Evolutionary conservation across 2,329 filamentous ascomycete genomes (phyloP).

Genomic region (Alternaria ethzedia): DNA sequence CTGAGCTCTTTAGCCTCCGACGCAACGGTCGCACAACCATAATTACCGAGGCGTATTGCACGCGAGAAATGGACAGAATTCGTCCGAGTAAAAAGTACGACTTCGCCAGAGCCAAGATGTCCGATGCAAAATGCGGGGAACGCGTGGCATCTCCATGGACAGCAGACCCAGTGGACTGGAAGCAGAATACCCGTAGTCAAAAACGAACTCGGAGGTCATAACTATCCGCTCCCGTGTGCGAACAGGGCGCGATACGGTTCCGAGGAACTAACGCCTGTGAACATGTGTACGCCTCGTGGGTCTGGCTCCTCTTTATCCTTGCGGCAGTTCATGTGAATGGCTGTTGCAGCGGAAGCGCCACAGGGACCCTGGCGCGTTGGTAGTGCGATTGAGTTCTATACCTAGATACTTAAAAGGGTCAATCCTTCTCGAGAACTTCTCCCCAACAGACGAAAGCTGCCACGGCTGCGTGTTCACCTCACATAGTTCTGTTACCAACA

Average conservation of each 20-base stretch:
- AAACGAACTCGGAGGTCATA: not conserved
- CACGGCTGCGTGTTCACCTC: not conserved
- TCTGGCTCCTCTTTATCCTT: not conserved
- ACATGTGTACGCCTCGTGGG: constrained; percentile 1
- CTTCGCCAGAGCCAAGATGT: not conserved
- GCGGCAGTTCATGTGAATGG: not conserved
- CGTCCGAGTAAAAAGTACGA: not conserved
- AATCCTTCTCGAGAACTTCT: not conserved
- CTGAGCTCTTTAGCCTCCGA: not conserved
- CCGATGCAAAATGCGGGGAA: not conserved
- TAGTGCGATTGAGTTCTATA: not conserved
- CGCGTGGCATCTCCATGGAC: not conserved
- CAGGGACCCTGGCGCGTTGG: not conserved
- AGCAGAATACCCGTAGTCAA: not conserved
- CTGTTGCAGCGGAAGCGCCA: not conserved
- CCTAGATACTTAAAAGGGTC: not conserved
- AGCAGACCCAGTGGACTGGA: not conserved
- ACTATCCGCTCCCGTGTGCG: not conserved
- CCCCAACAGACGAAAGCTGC: not conserved
- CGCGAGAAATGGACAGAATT: not conserved
- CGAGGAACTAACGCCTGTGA: not conserved
- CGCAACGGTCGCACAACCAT: not conserved
- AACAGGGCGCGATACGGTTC: not conserved
- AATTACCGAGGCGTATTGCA: not conserved
- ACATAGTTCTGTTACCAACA: constrained; percentile 10